Percentiles rank a stretch among this genome's conserved stretches.
Evolutionary conservation across 2,329 filamentous ascomycete species (phyloP).

Genomic region (Neoarthrinium moseri): DNA sequence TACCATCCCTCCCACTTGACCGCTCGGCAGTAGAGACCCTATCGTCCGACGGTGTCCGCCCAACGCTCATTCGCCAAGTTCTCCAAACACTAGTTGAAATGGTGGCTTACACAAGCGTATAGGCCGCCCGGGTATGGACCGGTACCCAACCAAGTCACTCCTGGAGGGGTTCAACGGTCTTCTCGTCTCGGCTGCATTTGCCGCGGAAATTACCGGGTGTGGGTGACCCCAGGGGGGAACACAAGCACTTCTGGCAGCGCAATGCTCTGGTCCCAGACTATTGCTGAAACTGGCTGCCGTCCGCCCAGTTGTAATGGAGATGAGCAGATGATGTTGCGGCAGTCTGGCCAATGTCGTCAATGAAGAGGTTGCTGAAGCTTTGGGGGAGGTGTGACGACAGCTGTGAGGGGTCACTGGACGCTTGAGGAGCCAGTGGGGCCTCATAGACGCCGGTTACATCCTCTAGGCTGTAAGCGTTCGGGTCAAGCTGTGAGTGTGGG

Average conservation of each 20-base stretch:
- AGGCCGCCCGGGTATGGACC: too few relatives aligned
- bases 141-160: too few relatives aligned
- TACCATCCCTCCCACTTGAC: too few relatives aligned
- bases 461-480: slow-evolving; percentile 14
- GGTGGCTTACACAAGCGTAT: too few relatives aligned
- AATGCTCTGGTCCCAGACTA: neutral
- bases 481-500: slow-evolving; percentile 1
- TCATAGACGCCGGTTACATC: slow-evolving; percentile 19
- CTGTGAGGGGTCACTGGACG: slow-evolving; percentile 5
- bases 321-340: neutral
- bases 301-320: slow-evolving; percentile 4
- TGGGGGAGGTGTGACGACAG: slow-evolving; percentile 8
- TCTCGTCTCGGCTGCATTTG: too few relatives aligned
- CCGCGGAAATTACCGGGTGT: too few relatives aligned
- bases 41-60: too few relatives aligned
- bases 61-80: too few relatives aligned
- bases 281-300: slow-evolving; percentile 3
- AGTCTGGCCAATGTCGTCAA: neutral
- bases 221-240: neutral
- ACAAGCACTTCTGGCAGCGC: neutral
- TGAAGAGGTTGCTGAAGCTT: slow-evolving; percentile 12
- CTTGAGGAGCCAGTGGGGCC: slow-evolving; percentile 1
- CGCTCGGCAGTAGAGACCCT: too few relatives aligned
- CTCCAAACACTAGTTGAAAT: too few relatives aligned
- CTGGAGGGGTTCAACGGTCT: too few relatives aligned